Percentiles rank a stretch among this genome's conserved stretches.
Conservation (phyloP, 2,329 filamentous ascomycete genomes). For the Pseudopithomyces chartarum region DNA sequence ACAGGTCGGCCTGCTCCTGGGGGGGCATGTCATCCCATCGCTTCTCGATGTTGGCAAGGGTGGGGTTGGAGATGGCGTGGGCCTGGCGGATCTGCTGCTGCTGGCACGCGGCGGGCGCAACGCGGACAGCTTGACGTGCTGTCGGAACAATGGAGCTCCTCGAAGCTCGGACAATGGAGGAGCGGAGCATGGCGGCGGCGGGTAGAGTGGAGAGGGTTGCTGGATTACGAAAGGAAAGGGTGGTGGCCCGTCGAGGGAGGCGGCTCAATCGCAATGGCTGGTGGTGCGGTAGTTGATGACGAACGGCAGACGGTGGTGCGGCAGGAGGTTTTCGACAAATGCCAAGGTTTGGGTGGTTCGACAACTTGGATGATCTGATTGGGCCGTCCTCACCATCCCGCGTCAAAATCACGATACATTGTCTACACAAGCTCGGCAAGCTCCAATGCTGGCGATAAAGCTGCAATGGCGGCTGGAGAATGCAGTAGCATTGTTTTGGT, state of each 20-base stretch:
- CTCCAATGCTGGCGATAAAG: slow-evolving; percentile 11
- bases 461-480: slow-evolving; percentile 3
- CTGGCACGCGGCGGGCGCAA: slow-evolving; percentile 46
- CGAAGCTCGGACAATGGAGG: slow-evolving; percentile 45
- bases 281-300: slow-evolving; percentile 34
- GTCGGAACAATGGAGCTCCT: slow-evolving; percentile 42
- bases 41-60: slow-evolving; percentile 98
- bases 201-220: slow-evolving; percentile 44
- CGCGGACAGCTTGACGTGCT: slow-evolving; percentile 38
- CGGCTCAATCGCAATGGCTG: slow-evolving; percentile 44
- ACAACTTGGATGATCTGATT: not conserved
- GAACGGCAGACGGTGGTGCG: not conserved
- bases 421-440: not conserved
- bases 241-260: slow-evolving; percentile 41
- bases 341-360: slow-evolving; percentile 5
- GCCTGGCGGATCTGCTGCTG: slow-evolving; percentile 66
- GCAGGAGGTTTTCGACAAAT: slow-evolving; percentile 11
- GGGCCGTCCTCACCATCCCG: not conserved
- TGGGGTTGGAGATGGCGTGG: slow-evolving; percentile 97
- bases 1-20: slow-evolving; percentile 98
- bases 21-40: slow-evolving; percentile 97
- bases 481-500: not conserved
- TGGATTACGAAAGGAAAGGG: slow-evolving; percentile 37
- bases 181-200: slow-evolving; percentile 45
- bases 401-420: not conserved